Evolutionary conservation across 108 stramenopile species (phyloP), one percentile per base, ranked within the genome.

Genomic region (Nannochloropsis oceanica): DNA sequence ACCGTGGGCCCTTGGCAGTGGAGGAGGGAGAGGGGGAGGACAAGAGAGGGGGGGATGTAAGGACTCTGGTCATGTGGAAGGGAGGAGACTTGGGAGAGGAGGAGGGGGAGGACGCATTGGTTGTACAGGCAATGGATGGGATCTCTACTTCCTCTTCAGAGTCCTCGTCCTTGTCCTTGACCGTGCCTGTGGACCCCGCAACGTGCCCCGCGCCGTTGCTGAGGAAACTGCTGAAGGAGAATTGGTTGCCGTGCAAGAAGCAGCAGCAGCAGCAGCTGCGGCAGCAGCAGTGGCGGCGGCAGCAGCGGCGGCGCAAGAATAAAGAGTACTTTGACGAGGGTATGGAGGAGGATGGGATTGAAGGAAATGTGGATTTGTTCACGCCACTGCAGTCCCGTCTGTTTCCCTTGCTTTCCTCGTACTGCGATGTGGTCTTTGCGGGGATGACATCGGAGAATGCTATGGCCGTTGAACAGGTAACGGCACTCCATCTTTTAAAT

Each of bases 401-500:
- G 34, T 50, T 88, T 11, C 84, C 87, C 12, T 27, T 80, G 44
- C 81, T 88, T 20, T 81, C 81, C 24, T 81, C 84, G 42, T 88
- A 88, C 81, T 44, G 84, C 14, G 87, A 88, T 43, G 80, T 88
- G 84, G 81, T 88, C 11, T 84, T 81, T 50, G 83, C 79, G 25
- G 87, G 83, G 24, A 80, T 83, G 83, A 82, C 83, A 0, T 80
- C 83, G 25, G 80, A 88, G 42, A 84, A 88, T 13, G 87, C 81
- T 18, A 25, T 10, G 25, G 59, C 42, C 12, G 44, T 88, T 10
- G 44, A 84, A 50, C 44, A 81, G 46, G 79, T 25, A 5, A 82
- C 82, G 46, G 84, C 84, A 13, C 87, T 88, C 11, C 87, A 88
- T 84, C 46, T 84, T 9, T 84, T 88, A 12, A 88, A 88, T 84